Base-by-base conservation (phyloP, 805 yeast genomes). In the Yamadazyma olivae region DNA sequence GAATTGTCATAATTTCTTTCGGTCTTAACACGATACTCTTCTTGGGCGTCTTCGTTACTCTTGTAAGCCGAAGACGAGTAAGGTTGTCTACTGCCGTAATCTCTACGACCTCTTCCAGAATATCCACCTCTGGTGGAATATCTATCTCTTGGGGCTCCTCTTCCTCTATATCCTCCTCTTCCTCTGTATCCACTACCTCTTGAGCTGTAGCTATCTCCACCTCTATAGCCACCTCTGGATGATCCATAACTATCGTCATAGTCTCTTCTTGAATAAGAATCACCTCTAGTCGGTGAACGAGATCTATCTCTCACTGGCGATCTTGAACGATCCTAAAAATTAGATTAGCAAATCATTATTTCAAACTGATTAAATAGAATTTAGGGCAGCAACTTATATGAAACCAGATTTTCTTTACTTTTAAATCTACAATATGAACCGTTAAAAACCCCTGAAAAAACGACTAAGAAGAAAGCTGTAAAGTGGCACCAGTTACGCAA, bases 1-100 rank as follows among this genome's bases (percentile, higher is more conserved):
- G 87, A 79, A 53, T 81, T 81, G 32, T 71, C 73, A 54, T 80
- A 81, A 56, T 81, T 77, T 62, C 89, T 72, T 19, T 64, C 70
- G 14, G 61, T 53, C 38, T 61, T 60, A 22, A 54, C 42, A 12
- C 62, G 50, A 41, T 59, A 60, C 30, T 51, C 60, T 17, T 53
- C 63, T 23, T 53, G 50, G 34, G 67, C 69, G 19, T 64, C 49
- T 48, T 41, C 42, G 13, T 33, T 27, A n/a, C 32, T 26, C 12
- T 20, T 13, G 15, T 40, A 30, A 7, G 28, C 14, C 7, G 17
- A 6, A 13, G 39, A 35, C 8, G 25, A 19, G 13, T 30, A 33
- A 5, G 41, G 19, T 6, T 53, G 13, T 32, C 42, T 44, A 5
- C 45, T 33, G 26, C 36, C 42, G 38, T 44, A 51, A 32, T 53